Percentiles rank a stretch among this genome's conserved stretches.
These are phyloP conservation scores for Paramecium sonneborni DNA, from an alignment of 73 alveolate species.

Conservation along the genomic window DNA sequence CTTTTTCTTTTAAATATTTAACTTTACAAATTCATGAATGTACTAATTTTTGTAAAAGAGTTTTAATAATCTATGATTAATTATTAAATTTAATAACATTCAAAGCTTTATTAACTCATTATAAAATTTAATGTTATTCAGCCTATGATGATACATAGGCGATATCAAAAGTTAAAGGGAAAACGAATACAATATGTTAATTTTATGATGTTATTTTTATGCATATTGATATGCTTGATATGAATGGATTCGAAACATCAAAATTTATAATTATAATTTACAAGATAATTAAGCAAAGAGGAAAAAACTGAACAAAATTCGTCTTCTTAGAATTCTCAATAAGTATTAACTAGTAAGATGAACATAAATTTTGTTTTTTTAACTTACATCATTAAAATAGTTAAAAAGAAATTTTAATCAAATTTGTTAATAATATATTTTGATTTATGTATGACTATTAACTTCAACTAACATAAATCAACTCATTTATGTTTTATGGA, in stretches of 20 bases:
- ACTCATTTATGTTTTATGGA: neutral
- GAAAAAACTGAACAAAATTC: neutral
- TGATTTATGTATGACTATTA: neutral
- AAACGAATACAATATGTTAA: neutral
- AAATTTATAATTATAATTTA: neutral
- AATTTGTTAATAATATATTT: too few relatives aligned
- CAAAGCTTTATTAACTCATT: neutral
- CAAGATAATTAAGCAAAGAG: neutral
- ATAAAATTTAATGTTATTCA: neutral
- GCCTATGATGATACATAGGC: slow-evolving; percentile 24
- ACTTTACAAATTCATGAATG: neutral
- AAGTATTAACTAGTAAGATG: slow-evolving; percentile 5
- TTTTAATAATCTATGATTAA: slow-evolving; percentile 10
- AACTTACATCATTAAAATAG: neutral
- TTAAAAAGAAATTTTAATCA: too few relatives aligned
- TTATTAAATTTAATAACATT: neutral
- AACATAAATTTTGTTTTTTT: neutral
- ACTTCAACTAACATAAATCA: slow-evolving; percentile 18
- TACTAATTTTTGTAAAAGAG: neutral
- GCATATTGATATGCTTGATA: slow-evolving; percentile 24
- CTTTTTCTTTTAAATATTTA: neutral
- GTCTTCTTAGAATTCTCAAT: neutral
- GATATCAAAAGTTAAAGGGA: neutral
- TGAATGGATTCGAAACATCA: slow-evolving; percentile 9
- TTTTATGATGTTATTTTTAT: slow-evolving; percentile 18